phyloP scores from a whole-genome alignment of 2,329 filamentous ascomycete genomes.

The Tolypocladium tropicale region DNA sequence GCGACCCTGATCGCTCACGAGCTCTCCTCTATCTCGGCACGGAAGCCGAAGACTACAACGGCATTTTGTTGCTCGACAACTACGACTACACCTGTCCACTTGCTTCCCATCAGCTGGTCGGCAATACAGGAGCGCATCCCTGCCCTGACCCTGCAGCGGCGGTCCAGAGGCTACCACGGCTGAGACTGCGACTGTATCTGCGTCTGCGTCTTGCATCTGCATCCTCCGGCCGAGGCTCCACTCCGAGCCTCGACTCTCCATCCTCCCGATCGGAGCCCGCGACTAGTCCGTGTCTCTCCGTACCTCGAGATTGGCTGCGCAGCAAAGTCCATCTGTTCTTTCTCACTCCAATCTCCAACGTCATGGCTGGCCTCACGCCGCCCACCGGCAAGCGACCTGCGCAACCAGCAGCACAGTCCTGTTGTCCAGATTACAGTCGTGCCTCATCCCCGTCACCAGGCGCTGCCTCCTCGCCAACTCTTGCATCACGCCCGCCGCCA shows the following conservation, averaged over 20 bases:
- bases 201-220: background rate
- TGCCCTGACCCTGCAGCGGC: background rate
- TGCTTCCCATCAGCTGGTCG: background rate
- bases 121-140: background rate
- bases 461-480: background rate
- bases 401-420: background rate
- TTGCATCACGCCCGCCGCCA: background rate
- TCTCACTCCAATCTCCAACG: background rate
- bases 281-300: background rate
- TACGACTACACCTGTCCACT: background rate
- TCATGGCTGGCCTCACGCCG: slow-evolving; percentile 2
- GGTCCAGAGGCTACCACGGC: background rate
- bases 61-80: background rate
- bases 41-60: background rate
- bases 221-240: background rate
- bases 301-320: background rate
- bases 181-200: background rate
- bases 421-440: background rate
- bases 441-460: background rate
- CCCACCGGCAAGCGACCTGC: slow-evolving; percentile 1
- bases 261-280: background rate
- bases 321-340: background rate
- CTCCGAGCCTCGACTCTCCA: background rate
- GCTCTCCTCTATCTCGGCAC: too few species aligned
- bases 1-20: background rate